Evolutionary conservation across 2,329 filamentous ascomycete species (phyloP).

Genomic region (Hypoxylon sp.): DNA sequence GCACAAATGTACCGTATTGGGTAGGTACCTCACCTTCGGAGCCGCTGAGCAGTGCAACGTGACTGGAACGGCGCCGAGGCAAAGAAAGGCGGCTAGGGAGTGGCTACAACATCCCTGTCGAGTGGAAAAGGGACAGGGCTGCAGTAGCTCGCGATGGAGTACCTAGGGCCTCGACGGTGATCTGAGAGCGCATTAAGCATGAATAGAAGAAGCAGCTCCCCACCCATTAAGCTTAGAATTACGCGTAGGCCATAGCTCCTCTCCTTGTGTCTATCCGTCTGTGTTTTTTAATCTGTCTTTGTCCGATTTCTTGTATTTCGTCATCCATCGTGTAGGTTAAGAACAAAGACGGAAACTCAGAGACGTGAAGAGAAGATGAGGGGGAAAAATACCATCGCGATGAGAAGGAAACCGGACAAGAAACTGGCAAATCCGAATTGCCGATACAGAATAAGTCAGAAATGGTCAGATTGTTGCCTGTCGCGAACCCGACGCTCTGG

Average conservation of each 20-base stretch:
- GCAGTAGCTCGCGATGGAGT: constrained; percentile 21
- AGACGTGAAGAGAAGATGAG: neutral
- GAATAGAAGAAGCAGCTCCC: constrained; percentile 4
- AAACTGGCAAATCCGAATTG: constrained; percentile 9
- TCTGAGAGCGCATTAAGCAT: constrained; percentile 19
- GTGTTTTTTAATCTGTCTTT: constrained; percentile 1
- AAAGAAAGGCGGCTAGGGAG: neutral
- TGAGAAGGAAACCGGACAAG: neutral
- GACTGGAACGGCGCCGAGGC: constrained; percentile 20
- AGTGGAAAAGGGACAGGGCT: constrained; percentile 27
- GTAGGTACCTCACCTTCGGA: constrained; percentile 2
- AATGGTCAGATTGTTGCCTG: constrained; percentile 28
- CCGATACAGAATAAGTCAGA: constrained; percentile 27
- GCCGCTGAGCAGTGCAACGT: constrained; percentile 31
- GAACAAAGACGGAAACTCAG: neutral
- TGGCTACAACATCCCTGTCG: neutral
- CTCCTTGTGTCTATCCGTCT: neutral
- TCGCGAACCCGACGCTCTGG: constrained; percentile 35
- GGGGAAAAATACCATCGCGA: neutral
- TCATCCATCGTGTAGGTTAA: constrained; percentile 4
- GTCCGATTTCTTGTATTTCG: neutral
- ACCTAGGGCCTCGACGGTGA: constrained; percentile 27
- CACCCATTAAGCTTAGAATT: constrained; percentile 31
- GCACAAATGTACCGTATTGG: constrained; percentile 6
- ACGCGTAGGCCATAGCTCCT: constrained; percentile 3